Conservation (phyloP, 2,329 filamentous ascomycete species). For the Fusarium pseudoanthophilum region DNA sequence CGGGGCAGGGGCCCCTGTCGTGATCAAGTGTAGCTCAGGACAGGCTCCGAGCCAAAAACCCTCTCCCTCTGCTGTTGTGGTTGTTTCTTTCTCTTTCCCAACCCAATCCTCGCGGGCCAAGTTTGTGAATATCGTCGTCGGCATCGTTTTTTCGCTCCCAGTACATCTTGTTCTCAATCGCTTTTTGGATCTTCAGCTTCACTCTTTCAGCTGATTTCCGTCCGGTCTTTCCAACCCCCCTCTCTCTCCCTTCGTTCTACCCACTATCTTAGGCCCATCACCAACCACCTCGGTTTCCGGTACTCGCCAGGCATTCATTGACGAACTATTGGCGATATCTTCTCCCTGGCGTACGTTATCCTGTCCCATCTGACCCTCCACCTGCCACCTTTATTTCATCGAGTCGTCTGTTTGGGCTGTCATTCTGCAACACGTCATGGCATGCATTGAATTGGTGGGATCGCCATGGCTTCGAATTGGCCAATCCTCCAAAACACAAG, state of each 20-base stretch:
- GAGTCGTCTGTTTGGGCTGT: conserved; percentile 22
- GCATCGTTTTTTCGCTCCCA: conserved; percentile 40
- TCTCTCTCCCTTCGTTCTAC: conserved; percentile 37
- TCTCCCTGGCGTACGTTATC: conserved; percentile 44
- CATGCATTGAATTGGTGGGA: conserved; percentile 39
- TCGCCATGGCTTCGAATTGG: conserved; percentile 27
- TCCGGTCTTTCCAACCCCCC: conserved; percentile 50
- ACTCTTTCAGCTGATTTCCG: conserved; percentile 56
- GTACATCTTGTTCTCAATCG: conserved; percentile 40
- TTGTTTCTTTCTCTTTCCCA: conserved; percentile 35
- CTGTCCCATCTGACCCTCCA: conserved; percentile 35
- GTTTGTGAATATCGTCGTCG: conserved; percentile 41
- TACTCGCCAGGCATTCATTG: conserved; percentile 37
- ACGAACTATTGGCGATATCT: conserved; percentile 45
- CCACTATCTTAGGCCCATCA: conserved; percentile 24
- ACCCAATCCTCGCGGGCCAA: conserved; percentile 43
- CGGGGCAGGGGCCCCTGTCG: conserved; percentile 25
- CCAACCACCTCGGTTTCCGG: conserved; percentile 40
- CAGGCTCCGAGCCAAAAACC: conserved; percentile 31
- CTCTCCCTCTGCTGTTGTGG: conserved; percentile 20
- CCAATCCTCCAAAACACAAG: conserved; percentile 4
- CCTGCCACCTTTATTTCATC: conserved; percentile 34
- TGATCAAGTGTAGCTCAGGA: conserved; percentile 17
- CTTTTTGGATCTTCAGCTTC: conserved; percentile 53
- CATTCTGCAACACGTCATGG: conserved; percentile 34